These are phyloP conservation scores for Barbarea vulgaris DNA, from an alignment of 345 rosid species.

Conservation along the genomic window DNA sequence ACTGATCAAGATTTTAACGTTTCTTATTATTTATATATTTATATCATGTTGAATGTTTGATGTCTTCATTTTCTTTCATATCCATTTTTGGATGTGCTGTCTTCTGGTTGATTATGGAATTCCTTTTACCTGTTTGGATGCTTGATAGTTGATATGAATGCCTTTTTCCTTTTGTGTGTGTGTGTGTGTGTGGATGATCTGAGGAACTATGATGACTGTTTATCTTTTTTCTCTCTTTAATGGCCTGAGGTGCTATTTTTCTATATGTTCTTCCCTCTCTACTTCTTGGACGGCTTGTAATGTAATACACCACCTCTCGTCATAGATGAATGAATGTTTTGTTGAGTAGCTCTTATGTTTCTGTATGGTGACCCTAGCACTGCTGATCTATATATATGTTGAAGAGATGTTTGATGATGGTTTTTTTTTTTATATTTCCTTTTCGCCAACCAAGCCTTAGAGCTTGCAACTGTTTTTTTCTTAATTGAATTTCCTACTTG, in stretches of 20 bases:
- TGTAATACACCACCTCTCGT: slow-evolving; percentile 9
- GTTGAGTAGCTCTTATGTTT: slow-evolving; percentile 28
- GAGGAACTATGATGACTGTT: slow-evolving; percentile 18
- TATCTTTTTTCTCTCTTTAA: slow-evolving; percentile 32
- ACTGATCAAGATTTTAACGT: slow-evolving; percentile 22
- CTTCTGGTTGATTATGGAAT: slow-evolving; percentile 30
- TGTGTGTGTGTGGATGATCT: background rate
- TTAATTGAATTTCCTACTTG: background rate
- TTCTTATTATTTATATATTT: background rate
- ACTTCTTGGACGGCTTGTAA: slow-evolving; percentile 26
- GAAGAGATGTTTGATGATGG: slow-evolving; percentile 13
- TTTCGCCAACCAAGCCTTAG: slow-evolving; percentile 14
- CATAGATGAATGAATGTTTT: slow-evolving; percentile 20
- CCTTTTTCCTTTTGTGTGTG: background rate
- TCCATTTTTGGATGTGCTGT: slow-evolving; percentile 16
- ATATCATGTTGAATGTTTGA: slow-evolving; percentile 17
- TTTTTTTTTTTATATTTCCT: background rate
- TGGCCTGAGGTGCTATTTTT: slow-evolving; percentile 22
- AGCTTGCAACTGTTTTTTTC: background rate
- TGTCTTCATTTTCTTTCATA: background rate
- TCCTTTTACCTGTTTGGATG: slow-evolving; percentile 14
- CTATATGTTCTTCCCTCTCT: slow-evolving; percentile 26
- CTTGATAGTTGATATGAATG: slow-evolving; percentile 27
- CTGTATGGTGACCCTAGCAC: slow-evolving; percentile 1
- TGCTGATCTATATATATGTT: slow-evolving; percentile 12